phyloP scores from a whole-genome alignment of 176 grass and related monocot genomes.

The Bothriochloa decipiens region DNA sequence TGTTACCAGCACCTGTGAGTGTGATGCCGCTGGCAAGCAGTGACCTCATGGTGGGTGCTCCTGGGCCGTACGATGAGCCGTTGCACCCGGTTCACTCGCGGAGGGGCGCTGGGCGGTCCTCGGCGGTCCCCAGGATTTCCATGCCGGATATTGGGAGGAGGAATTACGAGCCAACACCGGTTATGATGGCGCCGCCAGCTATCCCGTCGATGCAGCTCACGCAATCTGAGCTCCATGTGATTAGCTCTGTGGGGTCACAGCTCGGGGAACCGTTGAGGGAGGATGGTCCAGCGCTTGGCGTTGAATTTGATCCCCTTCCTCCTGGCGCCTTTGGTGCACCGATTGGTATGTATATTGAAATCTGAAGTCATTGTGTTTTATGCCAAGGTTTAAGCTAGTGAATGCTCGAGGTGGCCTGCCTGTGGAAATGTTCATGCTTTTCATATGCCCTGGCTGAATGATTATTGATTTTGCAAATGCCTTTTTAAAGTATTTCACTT shows the following conservation, averaged over 20 bases:
- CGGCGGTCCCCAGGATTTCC: constrained; percentile 73
- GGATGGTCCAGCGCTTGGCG: constrained; percentile 83
- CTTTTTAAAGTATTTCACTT: constrained; percentile 19
- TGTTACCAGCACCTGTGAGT: constrained; percentile 40
- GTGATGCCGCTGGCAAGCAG: constrained; percentile 43
- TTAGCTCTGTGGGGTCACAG: constrained; percentile 75
- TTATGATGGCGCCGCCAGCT: constrained; percentile 39
- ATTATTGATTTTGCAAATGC: constrained; percentile 29
- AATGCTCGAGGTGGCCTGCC: constrained; percentile 9
- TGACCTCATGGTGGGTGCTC: constrained; percentile 37
- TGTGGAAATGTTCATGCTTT: neutral
- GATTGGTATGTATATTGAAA: constrained; percentile 63
- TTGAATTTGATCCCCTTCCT: constrained; percentile 84
- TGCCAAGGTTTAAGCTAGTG: constrained; percentile 24
- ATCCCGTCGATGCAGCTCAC: constrained; percentile 48
- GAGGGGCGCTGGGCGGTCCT: constrained; percentile 53
- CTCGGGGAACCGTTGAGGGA: constrained; percentile 81
- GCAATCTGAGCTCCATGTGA: constrained; percentile 45
- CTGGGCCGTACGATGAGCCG: constrained; percentile 45
- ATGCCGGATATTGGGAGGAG: constrained; percentile 51
- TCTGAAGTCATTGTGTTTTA: constrained; percentile 14
- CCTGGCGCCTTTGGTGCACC: constrained; percentile 96
- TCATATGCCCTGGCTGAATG: constrained; percentile 11
- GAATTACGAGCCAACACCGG: constrained; percentile 67
- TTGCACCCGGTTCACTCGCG: constrained; percentile 27